A percentile compares a stretch with the other conserved stretches of the same genome.
Evolutionary conservation across 2,329 filamentous ascomycete genomes (phyloP).

Genomic region (Fusarium pilosicola): DNA sequence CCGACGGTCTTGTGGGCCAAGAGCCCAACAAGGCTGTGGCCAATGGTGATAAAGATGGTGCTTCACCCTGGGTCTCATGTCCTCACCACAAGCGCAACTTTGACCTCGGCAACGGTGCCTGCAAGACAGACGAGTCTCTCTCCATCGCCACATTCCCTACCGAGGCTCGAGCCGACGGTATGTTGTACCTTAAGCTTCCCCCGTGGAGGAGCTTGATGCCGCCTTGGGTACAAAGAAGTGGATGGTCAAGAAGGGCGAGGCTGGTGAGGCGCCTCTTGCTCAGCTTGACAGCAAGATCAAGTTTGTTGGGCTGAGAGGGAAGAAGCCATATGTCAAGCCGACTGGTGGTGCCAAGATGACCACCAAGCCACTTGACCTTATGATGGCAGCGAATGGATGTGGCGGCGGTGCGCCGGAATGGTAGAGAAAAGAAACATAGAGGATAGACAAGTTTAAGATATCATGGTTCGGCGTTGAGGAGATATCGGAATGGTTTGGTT

Average conservation of each 20-base stretch:
- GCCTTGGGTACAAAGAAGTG: conserved; percentile 82
- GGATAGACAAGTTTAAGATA: not conserved
- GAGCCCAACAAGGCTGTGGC: conserved; percentile 51
- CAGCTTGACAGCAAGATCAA: conserved; percentile 59
- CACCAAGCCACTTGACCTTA: conserved; percentile 51
- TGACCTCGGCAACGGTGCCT: conserved; percentile 76
- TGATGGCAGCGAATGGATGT: conserved; percentile 52
- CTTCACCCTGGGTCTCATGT: conserved; percentile 81
- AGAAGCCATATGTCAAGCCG: conserved; percentile 54
- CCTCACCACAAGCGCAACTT: conserved; percentile 93
- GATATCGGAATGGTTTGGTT: not conserved
- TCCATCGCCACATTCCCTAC: conserved; percentile 85
- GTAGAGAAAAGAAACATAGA: conserved; percentile 44
- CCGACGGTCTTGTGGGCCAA: conserved; percentile 84
- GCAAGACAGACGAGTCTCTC: conserved; percentile 77
- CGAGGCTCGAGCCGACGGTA: conserved; percentile 77
- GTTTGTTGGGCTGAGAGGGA: conserved; percentile 56
- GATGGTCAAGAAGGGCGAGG: conserved; percentile 79
- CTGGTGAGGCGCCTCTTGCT: conserved; percentile 51
- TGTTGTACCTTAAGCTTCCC: conserved; percentile 85
- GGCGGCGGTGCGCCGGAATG: conserved; percentile 58
- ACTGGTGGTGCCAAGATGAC: conserved; percentile 47
- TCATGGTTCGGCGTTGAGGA: conserved; percentile 14
- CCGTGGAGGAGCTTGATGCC: conserved; percentile 81
- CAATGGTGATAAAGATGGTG: conserved; percentile 6